Evolutionary conservation across 2,329 filamentous ascomycete genomes (phyloP).

Genomic region (Pseudocercospora cruenta): DNA sequence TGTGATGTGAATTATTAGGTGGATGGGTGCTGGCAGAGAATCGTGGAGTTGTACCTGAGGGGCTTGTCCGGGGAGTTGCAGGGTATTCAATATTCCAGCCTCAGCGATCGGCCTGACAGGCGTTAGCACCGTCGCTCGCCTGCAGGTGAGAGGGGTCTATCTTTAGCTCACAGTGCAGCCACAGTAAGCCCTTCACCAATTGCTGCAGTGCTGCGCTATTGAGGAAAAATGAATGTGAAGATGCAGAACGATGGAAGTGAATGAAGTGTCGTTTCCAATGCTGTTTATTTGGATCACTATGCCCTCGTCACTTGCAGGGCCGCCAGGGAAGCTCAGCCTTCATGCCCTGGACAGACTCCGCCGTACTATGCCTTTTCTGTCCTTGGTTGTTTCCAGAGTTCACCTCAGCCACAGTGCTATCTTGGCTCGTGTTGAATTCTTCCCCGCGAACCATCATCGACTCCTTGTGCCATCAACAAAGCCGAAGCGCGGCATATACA

Average conservation of each 20-base stretch:
- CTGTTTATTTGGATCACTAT: not conserved
- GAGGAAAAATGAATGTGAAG: not conserved
- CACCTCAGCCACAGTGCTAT: not conserved
- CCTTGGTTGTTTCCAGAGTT: not conserved
- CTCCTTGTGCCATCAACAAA: slow-evolving; percentile 2
- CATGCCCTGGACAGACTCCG: not conserved
- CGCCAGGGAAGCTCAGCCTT: not conserved
- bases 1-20: not conserved
- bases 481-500: not conserved
- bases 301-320: not conserved
- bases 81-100: not conserved
- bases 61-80: not conserved
- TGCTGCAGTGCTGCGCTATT: not conserved
- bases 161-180: not conserved
- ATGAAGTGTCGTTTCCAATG: not conserved
- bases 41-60: not conserved
- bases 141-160: slow-evolving; percentile 2
- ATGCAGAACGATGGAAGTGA: not conserved
- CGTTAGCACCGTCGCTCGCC: not conserved
- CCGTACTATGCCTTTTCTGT: not conserved
- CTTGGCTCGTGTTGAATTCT: not conserved
- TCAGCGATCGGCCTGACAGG: too few species aligned
- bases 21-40: not conserved
- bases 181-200: not conserved
- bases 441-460: not conserved